Evolutionary conservation across 352 stramenopile species (phyloP).

Genomic region (Globisporangium acanthophoron): DNA sequence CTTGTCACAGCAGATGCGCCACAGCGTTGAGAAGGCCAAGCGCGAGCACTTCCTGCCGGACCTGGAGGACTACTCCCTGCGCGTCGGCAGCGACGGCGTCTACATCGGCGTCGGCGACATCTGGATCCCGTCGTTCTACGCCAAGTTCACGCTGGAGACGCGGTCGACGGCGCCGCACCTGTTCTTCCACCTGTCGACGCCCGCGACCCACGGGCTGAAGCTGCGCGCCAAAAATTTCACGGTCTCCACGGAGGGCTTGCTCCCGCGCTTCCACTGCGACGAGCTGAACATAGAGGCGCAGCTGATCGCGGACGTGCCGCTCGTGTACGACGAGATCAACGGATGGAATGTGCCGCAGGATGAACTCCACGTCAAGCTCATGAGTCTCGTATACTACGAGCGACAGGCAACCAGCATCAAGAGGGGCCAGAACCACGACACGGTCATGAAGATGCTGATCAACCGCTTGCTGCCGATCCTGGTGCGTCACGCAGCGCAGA

Average conservation of each 20-base stretch:
- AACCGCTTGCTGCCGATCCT: conserved; percentile 63
- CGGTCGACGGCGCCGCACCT: conserved; percentile 53
- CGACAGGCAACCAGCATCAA: conserved; percentile 49
- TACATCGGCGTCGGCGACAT: conserved; percentile 70
- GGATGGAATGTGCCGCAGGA: conserved; percentile 61
- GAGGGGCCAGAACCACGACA: conserved; percentile 59
- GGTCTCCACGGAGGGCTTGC: conserved; percentile 48
- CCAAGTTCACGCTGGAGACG: conserved; percentile 69
- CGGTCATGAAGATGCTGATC: conserved; percentile 77
- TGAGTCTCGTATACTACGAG: conserved; percentile 73
- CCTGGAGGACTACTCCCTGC: conserved; percentile 55
- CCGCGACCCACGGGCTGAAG: conserved; percentile 46
- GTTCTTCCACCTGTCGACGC: conserved; percentile 55
- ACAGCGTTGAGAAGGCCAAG: conserved; percentile 63
- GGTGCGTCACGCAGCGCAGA: conserved; percentile 50
- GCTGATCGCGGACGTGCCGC: conserved; percentile 55
- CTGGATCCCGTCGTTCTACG: conserved; percentile 68
- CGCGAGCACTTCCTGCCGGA: conserved; percentile 58
- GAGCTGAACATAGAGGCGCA: conserved; percentile 74
- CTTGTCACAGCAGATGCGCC: conserved; percentile 44
- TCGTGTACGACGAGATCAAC: conserved; percentile 49
- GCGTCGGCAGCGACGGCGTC: conserved; percentile 61
- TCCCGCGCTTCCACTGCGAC: conserved; percentile 72
- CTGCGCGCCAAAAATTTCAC: conserved; percentile 63
- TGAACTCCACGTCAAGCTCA: conserved; percentile 56